phyloP scores from a whole-genome alignment of 1,284 basidiomycete genomes.

The Trametes polyzona region DNA sequence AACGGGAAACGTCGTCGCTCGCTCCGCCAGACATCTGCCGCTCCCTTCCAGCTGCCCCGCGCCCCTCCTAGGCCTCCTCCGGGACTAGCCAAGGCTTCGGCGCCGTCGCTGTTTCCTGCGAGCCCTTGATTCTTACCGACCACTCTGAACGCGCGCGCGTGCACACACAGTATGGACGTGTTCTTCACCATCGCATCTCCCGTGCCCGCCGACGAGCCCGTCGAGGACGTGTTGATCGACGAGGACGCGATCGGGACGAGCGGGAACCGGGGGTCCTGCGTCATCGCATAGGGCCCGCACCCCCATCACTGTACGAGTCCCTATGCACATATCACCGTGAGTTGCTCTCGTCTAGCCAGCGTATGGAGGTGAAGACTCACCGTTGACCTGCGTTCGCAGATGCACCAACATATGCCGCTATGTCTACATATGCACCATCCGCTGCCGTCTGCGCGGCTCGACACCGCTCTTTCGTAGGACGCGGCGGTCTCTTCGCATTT shows the following conservation, averaged over 20 bases:
- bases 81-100: too few species aligned
- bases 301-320: not conserved
- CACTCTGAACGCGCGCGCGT: not conserved
- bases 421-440: too few species aligned
- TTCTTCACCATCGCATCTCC: conserved; percentile 21
- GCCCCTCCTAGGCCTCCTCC: too few species aligned
- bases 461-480: not conserved
- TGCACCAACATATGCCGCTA: too few species aligned
- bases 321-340: not conserved
- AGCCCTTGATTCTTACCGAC: not conserved
- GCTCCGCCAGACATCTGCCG: too few species aligned
- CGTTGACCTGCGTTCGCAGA: too few species aligned
- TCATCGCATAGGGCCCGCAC: conserved; percentile 8
- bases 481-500: conserved; percentile 9
- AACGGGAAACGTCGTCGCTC: too few species aligned
- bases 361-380: not conserved
- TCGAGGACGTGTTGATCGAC: conserved; percentile 13
- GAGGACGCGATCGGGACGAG: conserved; percentile 7
- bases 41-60: too few species aligned
- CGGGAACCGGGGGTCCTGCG: conserved; percentile 11
- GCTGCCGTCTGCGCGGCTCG: too few species aligned
- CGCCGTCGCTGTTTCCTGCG: not conserved
- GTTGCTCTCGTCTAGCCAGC: not conserved
- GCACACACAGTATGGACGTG: conserved; percentile 16
- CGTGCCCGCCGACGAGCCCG: conserved; percentile 19